phyloP scores from a whole-genome alignment of 2,329 filamentous ascomycete genomes.

The Stachybotrys chartarum region DNA sequence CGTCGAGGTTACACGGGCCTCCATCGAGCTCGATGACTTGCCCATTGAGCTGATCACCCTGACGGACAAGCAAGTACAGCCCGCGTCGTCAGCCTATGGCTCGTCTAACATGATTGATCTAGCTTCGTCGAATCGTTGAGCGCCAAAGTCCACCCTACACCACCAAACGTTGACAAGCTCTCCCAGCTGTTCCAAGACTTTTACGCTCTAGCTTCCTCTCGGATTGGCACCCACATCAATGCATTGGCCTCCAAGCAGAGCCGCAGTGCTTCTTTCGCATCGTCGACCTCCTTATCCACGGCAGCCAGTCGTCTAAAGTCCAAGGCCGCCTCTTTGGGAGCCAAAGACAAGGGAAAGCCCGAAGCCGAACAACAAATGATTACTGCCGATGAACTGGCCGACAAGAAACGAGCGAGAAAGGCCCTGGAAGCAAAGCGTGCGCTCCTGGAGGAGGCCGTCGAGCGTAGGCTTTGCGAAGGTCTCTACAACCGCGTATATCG shows the following conservation, averaged over 20 bases:
- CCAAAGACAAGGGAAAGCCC: constrained; percentile 42
- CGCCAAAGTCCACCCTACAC: constrained; percentile 77
- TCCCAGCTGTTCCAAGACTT: constrained; percentile 92
- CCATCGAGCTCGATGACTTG: constrained; percentile 76
- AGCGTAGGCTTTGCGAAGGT: constrained; percentile 75
- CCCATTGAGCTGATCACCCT: constrained; percentile 90
- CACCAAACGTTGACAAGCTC: constrained; percentile 75
- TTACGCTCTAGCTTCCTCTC: constrained; percentile 71
- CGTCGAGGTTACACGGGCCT: constrained; percentile 40
- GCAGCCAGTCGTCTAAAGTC: constrained; percentile 49
- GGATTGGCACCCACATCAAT: constrained; percentile 82
- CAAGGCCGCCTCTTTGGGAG: constrained; percentile 46
- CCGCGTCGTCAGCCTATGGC: not conserved
- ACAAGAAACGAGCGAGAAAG: constrained; percentile 71
- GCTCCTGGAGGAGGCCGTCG: constrained; percentile 83
- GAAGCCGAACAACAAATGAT: constrained; percentile 74
- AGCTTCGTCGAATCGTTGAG: constrained; percentile 89
- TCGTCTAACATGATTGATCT: constrained; percentile 7
- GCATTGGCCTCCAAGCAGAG: constrained; percentile 68
- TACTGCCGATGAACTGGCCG: constrained; percentile 74
- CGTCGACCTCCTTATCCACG: constrained; percentile 46
- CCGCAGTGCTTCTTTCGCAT: constrained; percentile 54
- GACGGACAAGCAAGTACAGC: constrained; percentile 65
- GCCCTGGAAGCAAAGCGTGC: constrained; percentile 70
- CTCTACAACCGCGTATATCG: constrained; percentile 87